A percentile compares a stretch with the other conserved stretches of the same genome.
These are phyloP conservation scores for Suzukiozyma palmioleophila DNA, from an alignment of 1,139 yeast species.

Conservation along the genomic window DNA sequence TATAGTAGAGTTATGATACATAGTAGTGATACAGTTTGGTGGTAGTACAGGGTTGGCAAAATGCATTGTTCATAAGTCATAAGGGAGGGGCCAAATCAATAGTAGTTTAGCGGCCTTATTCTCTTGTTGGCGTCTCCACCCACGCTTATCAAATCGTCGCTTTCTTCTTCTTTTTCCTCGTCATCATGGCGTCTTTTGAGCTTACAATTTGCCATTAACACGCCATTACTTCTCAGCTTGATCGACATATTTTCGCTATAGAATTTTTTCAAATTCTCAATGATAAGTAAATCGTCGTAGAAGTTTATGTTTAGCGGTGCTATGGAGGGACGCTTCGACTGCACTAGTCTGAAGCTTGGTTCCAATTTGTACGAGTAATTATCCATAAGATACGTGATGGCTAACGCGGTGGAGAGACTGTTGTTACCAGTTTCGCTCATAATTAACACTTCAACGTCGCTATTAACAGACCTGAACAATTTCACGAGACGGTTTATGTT, in stretches of 20 bases:
- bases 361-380: conserved; percentile 33
- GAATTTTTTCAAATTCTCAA: conserved; percentile 40
- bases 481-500: conserved; percentile 34
- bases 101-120: neutral
- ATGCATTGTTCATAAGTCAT: neutral
- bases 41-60: too few species aligned
- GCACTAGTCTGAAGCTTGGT: conserved; percentile 21
- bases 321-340: conserved; percentile 16
- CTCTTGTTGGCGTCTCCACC: conserved; percentile 2
- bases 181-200: conserved; percentile 30
- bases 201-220: conserved; percentile 29
- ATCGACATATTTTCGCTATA: conserved; percentile 29
- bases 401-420: conserved; percentile 30
- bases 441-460: conserved; percentile 30
- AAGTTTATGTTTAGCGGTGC: conserved; percentile 25
- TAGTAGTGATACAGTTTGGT: too few species aligned
- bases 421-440: conserved; percentile 29
- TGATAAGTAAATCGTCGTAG: conserved; percentile 39
- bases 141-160: conserved; percentile 3
- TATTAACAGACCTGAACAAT: conserved; percentile 32
- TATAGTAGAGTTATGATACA: too few species aligned
- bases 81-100: neutral
- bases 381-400: conserved; percentile 42
- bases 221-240: conserved; percentile 22
- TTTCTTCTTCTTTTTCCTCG: conserved; percentile 16